Percentiles rank a stretch among this genome's conserved stretches.
Conservation (phyloP, 2,329 filamentous ascomycete species). For the Graphiopsis chlorocephala region DNA sequence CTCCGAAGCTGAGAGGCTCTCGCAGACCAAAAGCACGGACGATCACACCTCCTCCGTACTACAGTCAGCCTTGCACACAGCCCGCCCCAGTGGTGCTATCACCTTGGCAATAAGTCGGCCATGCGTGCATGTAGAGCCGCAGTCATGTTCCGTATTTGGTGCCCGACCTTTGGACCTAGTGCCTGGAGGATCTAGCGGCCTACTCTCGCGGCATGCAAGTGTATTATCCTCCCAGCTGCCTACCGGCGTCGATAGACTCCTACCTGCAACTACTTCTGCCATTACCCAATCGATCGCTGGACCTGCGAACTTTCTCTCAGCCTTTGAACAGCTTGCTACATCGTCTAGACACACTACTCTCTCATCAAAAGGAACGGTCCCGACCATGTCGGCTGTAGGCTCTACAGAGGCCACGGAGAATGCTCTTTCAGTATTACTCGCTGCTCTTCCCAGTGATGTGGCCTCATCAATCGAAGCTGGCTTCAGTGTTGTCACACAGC, state of each 20-base stretch:
- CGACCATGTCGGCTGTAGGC: neutral
- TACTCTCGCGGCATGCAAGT: neutral
- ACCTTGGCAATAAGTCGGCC: conserved; percentile 4
- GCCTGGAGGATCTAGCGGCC: neutral
- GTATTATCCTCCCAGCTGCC: neutral
- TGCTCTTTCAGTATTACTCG: conserved; percentile 19
- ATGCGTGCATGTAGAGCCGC: conserved; percentile 6
- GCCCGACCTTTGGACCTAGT: neutral
- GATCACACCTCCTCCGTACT: neutral
- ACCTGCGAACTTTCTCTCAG: neutral
- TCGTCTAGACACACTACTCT: neutral
- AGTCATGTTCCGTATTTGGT: conserved; percentile 10
- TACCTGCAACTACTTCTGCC: neutral
- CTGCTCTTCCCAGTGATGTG: conserved; percentile 18
- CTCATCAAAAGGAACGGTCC: neutral
- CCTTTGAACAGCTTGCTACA: neutral
- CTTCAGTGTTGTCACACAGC: conserved; percentile 7
- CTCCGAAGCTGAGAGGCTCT: neutral
- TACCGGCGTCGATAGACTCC: neutral
- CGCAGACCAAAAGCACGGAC: neutral
- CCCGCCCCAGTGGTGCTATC: neutral
- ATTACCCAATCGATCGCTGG: neutral
- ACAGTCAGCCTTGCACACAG: conserved; percentile 8
- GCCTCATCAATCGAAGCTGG: conserved; percentile 20
- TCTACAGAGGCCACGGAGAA: conserved; percentile 10